These are phyloP conservation scores for Stagonosporopsis vannaccii DNA, from an alignment of 2,329 filamentous ascomycete genomes.

Conservation along the genomic window DNA sequence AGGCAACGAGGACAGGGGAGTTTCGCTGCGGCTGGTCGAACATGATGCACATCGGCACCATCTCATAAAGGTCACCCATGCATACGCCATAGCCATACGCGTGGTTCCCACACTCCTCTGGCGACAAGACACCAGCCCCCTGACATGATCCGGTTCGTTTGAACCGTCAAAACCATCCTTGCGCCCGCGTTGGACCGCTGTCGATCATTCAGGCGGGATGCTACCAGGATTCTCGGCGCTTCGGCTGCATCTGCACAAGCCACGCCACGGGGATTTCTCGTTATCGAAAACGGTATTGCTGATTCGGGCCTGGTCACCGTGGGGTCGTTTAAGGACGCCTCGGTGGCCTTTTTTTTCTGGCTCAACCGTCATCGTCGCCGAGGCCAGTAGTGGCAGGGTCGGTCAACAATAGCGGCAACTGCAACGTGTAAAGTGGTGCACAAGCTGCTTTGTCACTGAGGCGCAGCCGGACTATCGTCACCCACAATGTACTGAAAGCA, in stretches of 20 bases:
- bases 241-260: conserved; percentile 46
- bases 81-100: conserved; percentile 26
- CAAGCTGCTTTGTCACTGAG: conserved; percentile 30
- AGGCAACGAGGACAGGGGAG: conserved; percentile 10
- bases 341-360: conserved; percentile 22
- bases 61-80: conserved; percentile 30
- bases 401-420: conserved; percentile 22
- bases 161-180: conserved; percentile 36
- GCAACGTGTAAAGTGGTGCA: conserved; percentile 15
- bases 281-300: conserved; percentile 47
- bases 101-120: conserved; percentile 31
- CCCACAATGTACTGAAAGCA: conserved; percentile 18
- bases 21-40: conserved; percentile 33
- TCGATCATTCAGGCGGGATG: conserved; percentile 48
- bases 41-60: conserved; percentile 22
- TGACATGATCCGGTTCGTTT: conserved; percentile 44
- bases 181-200: conserved; percentile 42
- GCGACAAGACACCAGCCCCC: conserved; percentile 40
- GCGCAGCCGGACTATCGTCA: conserved; percentile 23
- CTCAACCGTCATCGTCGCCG: conserved; percentile 23
- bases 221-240: conserved; percentile 45
- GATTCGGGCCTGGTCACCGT: conserved; percentile 41
- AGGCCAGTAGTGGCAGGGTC: conserved; percentile 13
- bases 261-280: conserved; percentile 46
- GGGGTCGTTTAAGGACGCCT: conserved; percentile 28